Evolutionary conservation across 371 early-diverging fungal species (phyloP), one percentile per base, ranked within the genome.

Genomic region (Rhizopus delemar): DNA sequence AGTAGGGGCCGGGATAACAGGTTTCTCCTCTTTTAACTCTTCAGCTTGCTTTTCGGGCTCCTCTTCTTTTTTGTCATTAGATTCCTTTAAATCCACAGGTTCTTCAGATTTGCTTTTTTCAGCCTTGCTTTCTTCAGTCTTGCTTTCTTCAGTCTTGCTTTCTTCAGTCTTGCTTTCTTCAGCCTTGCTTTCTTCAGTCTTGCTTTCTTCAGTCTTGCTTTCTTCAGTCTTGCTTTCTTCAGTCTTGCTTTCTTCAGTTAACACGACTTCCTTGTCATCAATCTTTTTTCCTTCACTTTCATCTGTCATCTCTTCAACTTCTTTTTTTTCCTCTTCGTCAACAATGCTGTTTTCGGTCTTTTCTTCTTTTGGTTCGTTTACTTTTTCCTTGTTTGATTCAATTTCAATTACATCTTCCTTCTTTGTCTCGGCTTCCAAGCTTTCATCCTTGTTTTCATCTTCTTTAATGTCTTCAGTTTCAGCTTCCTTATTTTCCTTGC

Each of bases 301-400:
- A 63, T 66, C 65, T 7, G 29, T 50, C 56, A 65, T 59, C 31
- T 51, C 49, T 3, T 54, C 58, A 28, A 41, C 53, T 41, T 63
- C 56, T 52, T 29, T 58, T 12, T 48, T 65, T 39, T 65, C 63
- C 13, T 59, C 52, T 33, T 46, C 51, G 32, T 63, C 43, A 46
- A 29, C 43, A 11, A 11, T 51, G 34, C 50, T 57, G 28, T 49
- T 57, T 53, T 67, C 60, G 29, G 28, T 13, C 59, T 79, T 22
- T 22, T 22, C 22, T 22, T 22, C 22, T 22, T 22, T 22, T 22
- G 22, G 22, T 22, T 22, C 22, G 2, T 22, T 22, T 22, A 22
- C 77, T 12, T 36, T 36, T 61, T 62, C 62, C 75, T 69, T 49
- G 58, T 57, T 57, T 66, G 78, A 65, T 32, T 64, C 36, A 74